Evolutionary conservation across 192 early-diverging fungal species (phyloP).

Genomic region (Coemansia sp.): DNA sequence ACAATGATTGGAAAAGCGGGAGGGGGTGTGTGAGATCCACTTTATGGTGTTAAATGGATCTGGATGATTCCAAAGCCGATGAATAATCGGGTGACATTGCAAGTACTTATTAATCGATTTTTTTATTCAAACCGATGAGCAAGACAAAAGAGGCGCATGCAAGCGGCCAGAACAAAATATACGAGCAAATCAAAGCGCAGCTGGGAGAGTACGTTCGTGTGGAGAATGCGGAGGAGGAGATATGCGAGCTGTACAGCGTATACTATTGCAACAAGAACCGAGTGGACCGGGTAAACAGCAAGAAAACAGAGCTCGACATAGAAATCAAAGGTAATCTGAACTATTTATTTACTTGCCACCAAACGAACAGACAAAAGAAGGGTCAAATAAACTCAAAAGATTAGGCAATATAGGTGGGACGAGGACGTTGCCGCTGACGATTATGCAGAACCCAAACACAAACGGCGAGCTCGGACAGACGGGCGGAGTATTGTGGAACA

Average conservation of each 20-base stretch:
- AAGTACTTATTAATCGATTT: no score
- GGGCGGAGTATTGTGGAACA: slow-evolving; percentile 51
- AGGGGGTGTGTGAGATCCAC: no score
- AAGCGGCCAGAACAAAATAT: slow-evolving; percentile 6
- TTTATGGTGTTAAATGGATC: no score
- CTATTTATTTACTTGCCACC: not conserved
- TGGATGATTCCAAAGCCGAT: no score
- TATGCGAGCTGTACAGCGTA: slow-evolving; percentile 51
- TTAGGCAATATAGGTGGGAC: not conserved
- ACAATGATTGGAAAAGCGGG: no score
- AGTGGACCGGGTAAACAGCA: slow-evolving; percentile 23
- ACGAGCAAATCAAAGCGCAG: slow-evolving; percentile 10
- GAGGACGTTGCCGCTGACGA: slow-evolving; percentile 20
- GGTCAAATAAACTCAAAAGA: not conserved
- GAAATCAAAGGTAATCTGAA: slow-evolving; percentile 24
- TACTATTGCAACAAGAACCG: slow-evolving; percentile 30
- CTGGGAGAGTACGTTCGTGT: slow-evolving; percentile 11
- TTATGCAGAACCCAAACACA: slow-evolving; percentile 47
- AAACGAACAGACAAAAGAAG: not conserved
- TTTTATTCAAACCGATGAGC: not conserved
- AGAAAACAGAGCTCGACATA: slow-evolving; percentile 27
- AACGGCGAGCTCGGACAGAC: slow-evolving; percentile 50
- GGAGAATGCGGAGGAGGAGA: slow-evolving; percentile 38
- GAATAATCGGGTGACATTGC: no score
- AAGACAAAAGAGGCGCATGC: not conserved